Conservation (phyloP, 2,329 filamentous ascomycete genomes). For the Fusarium multiceps region DNA sequence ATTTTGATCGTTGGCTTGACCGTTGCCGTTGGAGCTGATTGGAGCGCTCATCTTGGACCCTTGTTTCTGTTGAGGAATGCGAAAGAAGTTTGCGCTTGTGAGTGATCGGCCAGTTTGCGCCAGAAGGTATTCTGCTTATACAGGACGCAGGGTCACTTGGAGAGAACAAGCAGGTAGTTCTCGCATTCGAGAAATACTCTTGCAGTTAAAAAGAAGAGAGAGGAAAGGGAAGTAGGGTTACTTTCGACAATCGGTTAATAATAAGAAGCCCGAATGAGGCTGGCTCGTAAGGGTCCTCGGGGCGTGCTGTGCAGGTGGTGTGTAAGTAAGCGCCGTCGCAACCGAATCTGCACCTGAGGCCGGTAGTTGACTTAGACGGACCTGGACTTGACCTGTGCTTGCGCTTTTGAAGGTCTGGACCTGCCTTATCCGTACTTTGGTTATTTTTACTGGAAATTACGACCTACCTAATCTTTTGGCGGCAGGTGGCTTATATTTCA, state of each 20-base stretch:
- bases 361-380: constrained; percentile 8
- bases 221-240: constrained; percentile 15
- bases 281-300: constrained; percentile 24
- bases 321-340: constrained; percentile 41
- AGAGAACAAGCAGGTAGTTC: background rate
- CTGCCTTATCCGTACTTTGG: background rate
- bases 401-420: constrained; percentile 5
- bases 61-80: constrained; percentile 5
- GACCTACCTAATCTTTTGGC: constrained; percentile 6
- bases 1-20: constrained; percentile 26
- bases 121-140: background rate
- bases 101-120: constrained; percentile 22
- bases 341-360: constrained; percentile 6
- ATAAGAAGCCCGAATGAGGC: constrained; percentile 15
- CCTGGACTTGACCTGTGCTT: background rate
- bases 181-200: constrained; percentile 7
- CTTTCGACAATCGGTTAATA: constrained; percentile 3
- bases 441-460: background rate
- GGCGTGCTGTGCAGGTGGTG: constrained; percentile 20
- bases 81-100: constrained; percentile 7
- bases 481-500: constrained; percentile 39
- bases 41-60: constrained; percentile 31
- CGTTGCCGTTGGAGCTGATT: constrained; percentile 20
- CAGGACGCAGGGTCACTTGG: constrained; percentile 8
- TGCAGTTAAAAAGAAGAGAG: constrained; percentile 3